Evolutionary conservation across 1,139 yeast species (phyloP).

Genomic region (Yamadazyma friedrichii): DNA sequence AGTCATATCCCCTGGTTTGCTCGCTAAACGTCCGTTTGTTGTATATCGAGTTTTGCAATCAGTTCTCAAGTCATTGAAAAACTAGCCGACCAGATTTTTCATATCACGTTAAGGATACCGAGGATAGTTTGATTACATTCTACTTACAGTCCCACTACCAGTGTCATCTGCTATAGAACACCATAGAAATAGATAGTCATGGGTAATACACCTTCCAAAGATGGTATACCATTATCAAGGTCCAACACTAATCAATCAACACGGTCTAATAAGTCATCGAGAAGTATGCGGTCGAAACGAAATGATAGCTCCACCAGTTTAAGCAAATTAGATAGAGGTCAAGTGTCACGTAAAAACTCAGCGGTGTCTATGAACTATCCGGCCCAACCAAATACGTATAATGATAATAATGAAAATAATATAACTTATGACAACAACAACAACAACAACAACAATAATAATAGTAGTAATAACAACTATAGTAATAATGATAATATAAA

Average conservation of each 20-base stretch:
- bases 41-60: too few species aligned
- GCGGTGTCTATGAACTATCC: conserved; percentile 8
- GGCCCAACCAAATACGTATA: not conserved
- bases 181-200: conserved; percentile 19
- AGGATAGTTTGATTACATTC: too few species aligned
- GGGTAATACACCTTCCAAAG: conserved; percentile 49
- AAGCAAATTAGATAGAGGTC: conserved; percentile 12
- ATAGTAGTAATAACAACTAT: conserved; percentile 6
- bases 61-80: too few species aligned
- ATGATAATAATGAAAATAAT: not conserved
- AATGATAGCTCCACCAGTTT: conserved; percentile 15
- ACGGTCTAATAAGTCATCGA: conserved; percentile 48
- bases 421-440: conserved; percentile 6
- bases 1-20: too few species aligned
- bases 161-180: too few species aligned
- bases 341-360: conserved; percentile 41
- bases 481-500: not conserved
- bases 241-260: conserved; percentile 55
- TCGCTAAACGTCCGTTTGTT: too few species aligned
- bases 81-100: too few species aligned
- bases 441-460: conserved; percentile 13
- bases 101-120: too few species aligned
- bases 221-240: conserved; percentile 44
- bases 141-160: too few species aligned
- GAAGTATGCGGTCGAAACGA: conserved; percentile 16